Base-by-base conservation (phyloP, 2,329 filamentous ascomycete species). In the Aspergillus candidus region DNA sequence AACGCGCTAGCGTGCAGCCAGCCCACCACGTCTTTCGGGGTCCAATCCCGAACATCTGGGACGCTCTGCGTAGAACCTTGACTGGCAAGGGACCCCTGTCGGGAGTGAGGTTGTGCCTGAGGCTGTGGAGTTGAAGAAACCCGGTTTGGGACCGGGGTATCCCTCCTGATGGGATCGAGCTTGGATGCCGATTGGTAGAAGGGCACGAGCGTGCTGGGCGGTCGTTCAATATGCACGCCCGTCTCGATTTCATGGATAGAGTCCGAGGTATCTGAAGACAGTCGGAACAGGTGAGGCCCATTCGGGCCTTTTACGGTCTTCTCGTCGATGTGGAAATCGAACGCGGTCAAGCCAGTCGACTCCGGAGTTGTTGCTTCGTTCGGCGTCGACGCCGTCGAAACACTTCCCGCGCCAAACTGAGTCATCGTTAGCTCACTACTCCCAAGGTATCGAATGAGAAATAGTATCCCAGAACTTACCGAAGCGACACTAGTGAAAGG, bases 251-350 rank as follows among this genome's bases (percentile, higher is more conserved):
- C 46, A 6, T 44, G 44, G 17, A 18, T 18, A 11, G 50, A 43
- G 13, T 57, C 50, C 6, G 46, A 45, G 1, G 47, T 53, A 11
- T 35, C 41, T 15, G 38, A 14, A 1, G 40, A 82, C 77, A 30
- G 78, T 76, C 86, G 81, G 68, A 95, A 95, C 12, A 95, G 76
- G 69, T 95, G 89, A 10, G 90, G 90, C 2, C 90, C 90, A 54
- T 78, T 78, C 3, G 90, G 90, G 1, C 90, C 90, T 61, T 88
- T 78, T 4, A 91, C 82, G 31, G 83, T 74, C 65, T 84, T 58
- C 1, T 75, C 64, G 44, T 77, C 75, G 47, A 77, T 70, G 35
- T 81, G 76, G 52, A 83, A 76, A 39, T 79, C 73, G 57, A 82
- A 86, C 18, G 73, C 72, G 50, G 74, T 75, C 50, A 79, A 76